phyloP scores from a whole-genome alignment of 2,329 filamentous ascomycete genomes.

The Trichoderma lentiforme region DNA sequence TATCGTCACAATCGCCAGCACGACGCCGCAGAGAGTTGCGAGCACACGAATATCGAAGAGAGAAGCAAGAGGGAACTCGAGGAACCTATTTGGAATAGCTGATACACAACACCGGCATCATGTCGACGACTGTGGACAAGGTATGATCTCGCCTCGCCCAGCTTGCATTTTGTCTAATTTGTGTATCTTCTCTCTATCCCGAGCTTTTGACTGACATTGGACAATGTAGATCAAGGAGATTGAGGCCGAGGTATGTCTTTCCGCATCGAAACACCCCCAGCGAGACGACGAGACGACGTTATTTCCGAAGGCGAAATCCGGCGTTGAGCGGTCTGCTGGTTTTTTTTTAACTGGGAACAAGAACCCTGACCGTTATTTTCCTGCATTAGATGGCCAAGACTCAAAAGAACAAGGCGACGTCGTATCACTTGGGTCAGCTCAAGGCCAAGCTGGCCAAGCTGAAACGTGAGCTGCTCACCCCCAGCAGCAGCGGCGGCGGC shows the following conservation, averaged over 20 bases:
- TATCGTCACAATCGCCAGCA: neutral
- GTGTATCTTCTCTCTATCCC: neutral
- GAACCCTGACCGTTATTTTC: constrained; percentile 16
- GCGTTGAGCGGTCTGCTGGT: neutral
- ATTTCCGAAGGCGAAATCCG: neutral
- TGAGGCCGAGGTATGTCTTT: constrained; percentile 76
- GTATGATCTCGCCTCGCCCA: constrained; percentile 38
- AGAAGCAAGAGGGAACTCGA: neutral
- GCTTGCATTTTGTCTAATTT: neutral
- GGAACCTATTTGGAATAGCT: neutral
- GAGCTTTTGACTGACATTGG: constrained; percentile 10
- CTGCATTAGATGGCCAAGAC: constrained; percentile 78
- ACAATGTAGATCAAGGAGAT: constrained; percentile 84
- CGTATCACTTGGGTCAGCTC: constrained; percentile 89
- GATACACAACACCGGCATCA: constrained; percentile 46
- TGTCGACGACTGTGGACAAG: constrained; percentile 98
- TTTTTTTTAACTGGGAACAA: neutral
- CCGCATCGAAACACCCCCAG: neutral
- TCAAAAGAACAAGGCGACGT: constrained; percentile 96
- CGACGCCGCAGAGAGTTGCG: neutral
- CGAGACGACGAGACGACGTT: neutral
- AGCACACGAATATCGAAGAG: neutral
- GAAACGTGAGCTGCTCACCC: constrained; percentile 91
- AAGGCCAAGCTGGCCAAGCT: constrained; percentile 98
- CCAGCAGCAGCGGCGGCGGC: constrained; percentile 77